Evolutionary conservation across 345 rosid species (phyloP).

Genomic region (Citrus reticulata): DNA sequence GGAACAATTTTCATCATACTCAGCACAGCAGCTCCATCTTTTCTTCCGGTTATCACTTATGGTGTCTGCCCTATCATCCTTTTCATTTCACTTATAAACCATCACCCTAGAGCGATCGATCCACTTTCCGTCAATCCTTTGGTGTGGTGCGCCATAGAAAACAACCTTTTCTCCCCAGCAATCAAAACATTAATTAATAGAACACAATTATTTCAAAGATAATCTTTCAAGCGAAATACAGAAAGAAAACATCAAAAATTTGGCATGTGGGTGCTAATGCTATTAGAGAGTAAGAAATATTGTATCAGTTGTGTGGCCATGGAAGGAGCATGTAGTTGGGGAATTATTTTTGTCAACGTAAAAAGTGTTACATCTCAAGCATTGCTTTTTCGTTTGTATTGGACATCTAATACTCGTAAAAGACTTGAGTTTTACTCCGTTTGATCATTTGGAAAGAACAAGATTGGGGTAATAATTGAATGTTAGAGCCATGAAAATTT

Average conservation of each 20-base stretch:
- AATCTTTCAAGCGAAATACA: no score
- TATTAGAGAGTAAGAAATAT: no score
- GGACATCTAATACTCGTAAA: neutral
- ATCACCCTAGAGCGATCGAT: conserved; percentile 47
- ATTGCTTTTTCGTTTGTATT: conserved; percentile 34
- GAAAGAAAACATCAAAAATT: no score
- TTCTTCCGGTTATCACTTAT: conserved; percentile 48
- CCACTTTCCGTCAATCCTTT: conserved; percentile 63
- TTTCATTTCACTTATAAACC: conserved; percentile 59
- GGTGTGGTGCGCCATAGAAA: conserved; percentile 56
- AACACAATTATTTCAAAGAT: no score
- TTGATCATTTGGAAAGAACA: neutral
- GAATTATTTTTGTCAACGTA: conserved; percentile 43
- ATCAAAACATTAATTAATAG: neutral
- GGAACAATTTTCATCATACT: no score
- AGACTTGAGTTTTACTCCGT: neutral
- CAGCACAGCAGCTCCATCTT: no score
- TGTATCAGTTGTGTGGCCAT: conserved; percentile 53
- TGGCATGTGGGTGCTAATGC: no score
- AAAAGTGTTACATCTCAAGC: conserved; percentile 48
- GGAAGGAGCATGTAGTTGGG: conserved; percentile 57
- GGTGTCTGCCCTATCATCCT: conserved; percentile 40
- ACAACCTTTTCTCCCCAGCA: conserved; percentile 53
- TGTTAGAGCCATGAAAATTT: conserved; percentile 9
- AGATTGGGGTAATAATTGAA: neutral